Evolutionary conservation across 306 rosid genomes (phyloP).

Genomic region (Cicer judaicum): DNA sequence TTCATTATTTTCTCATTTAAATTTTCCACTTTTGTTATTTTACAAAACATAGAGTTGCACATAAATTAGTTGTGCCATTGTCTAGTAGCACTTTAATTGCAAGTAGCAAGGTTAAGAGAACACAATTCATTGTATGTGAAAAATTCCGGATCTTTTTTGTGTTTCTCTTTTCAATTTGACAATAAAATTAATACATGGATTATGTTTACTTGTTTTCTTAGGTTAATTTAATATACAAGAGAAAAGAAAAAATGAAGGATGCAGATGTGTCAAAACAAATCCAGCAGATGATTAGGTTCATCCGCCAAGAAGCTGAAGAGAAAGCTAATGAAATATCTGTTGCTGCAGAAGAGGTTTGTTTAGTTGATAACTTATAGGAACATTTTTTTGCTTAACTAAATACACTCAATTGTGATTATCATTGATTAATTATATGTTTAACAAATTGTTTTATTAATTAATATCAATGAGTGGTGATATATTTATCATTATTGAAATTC

Average conservation of each 20-base stretch:
- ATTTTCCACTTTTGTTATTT: neutral
- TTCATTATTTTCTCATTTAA: conserved; percentile 13
- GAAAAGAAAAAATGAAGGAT: conserved; percentile 60
- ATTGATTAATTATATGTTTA: neutral
- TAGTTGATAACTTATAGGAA: neutral
- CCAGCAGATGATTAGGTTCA: conserved; percentile 82
- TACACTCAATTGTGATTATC: neutral
- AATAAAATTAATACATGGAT: neutral
- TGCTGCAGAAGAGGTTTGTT: conserved; percentile 68
- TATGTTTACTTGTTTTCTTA: neutral
- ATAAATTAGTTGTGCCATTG: neutral
- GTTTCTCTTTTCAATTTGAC: neutral
- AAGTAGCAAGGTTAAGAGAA: conserved; percentile 24
- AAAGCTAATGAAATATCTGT: conserved; percentile 75
- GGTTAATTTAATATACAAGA: conserved; percentile 11
- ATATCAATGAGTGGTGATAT: conserved; percentile 7
- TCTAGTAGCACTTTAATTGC: conserved; percentile 30
- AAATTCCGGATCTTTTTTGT: neutral
- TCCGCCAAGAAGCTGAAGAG: conserved; percentile 81
- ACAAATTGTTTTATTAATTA: neutral
- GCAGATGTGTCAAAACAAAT: conserved; percentile 74
- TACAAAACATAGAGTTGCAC: neutral
- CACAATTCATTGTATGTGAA: conserved; percentile 27
- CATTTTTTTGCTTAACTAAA: neutral
- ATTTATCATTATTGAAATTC: neutral